phyloP scores from a whole-genome alignment of 169 alveolate genomes.

The Cryptosporidium meleagridis region DNA sequence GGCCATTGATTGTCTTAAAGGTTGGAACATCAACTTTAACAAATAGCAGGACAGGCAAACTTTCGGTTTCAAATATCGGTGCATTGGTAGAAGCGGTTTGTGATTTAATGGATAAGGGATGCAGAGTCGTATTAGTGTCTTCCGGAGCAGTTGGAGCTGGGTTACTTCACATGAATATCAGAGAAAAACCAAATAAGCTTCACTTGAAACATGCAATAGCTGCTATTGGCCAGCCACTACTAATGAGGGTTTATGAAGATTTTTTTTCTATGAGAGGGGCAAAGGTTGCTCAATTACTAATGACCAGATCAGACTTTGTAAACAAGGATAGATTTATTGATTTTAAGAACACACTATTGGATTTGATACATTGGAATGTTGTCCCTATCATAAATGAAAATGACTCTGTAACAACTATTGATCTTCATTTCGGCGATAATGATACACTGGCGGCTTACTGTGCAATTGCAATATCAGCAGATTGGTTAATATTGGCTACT shows the following conservation, averaged over 20 bases:
- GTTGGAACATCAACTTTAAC: constrained; percentile 80
- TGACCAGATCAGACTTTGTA: constrained; percentile 74
- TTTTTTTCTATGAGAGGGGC: constrained; percentile 75
- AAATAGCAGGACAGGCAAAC: constrained; percentile 55
- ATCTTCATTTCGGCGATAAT: constrained; percentile 79
- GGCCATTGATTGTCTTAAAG: constrained; percentile 79
- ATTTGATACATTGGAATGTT: constrained; percentile 75
- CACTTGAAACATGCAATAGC: constrained; percentile 79
- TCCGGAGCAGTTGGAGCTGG: constrained; percentile 83
- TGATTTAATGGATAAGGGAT: constrained; percentile 61
- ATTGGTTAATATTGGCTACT: constrained; percentile 78
- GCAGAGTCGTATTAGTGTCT: constrained; percentile 76
- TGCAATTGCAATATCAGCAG: constrained; percentile 78
- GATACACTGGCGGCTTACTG: constrained; percentile 80
- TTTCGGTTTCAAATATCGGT: constrained; percentile 76
- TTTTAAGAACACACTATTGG: constrained; percentile 29
- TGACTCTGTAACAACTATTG: constrained; percentile 76
- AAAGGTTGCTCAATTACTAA: constrained; percentile 73
- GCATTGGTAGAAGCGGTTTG: constrained; percentile 77
- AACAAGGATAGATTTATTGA: constrained; percentile 75
- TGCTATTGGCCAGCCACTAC: constrained; percentile 81
- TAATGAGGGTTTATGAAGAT: constrained; percentile 79
- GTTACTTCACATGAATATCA: constrained; percentile 60
- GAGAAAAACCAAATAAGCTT: constrained; percentile 74
- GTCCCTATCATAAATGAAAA: constrained; percentile 81